These are phyloP conservation scores for Mycena metata DNA, from an alignment of 768 basidiomycete genomes.

Conservation along the genomic window DNA sequence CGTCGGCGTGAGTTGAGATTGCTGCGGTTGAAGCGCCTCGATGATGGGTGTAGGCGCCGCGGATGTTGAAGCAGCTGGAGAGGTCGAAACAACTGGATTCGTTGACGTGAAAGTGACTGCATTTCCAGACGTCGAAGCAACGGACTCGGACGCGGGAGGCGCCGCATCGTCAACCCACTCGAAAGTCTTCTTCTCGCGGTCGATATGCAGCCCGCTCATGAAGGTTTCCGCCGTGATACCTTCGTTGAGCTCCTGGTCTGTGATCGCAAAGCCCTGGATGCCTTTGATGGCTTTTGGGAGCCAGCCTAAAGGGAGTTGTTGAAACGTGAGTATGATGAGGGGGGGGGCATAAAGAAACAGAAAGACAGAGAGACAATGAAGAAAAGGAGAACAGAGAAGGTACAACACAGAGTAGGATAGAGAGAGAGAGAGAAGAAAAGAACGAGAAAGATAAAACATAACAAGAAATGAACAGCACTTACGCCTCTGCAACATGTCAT, in stretches of 20 bases:
- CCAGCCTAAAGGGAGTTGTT: conserved; percentile 23
- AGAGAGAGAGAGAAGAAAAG: conserved; percentile 1
- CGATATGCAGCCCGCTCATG: conserved; percentile 27
- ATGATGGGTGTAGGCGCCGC: neutral
- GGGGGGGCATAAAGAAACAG: no score
- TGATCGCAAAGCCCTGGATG: conserved; percentile 36
- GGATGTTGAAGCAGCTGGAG: neutral
- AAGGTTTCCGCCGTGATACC: conserved; percentile 35
- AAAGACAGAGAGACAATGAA: neutral
- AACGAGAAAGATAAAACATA: neutral
- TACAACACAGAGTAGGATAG: no score
- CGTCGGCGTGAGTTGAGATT: neutral
- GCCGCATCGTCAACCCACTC: conserved; percentile 32
- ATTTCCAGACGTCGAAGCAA: no score
- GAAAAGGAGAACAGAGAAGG: no score
- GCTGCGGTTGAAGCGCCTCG: neutral
- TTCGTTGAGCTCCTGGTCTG: conserved; percentile 33
- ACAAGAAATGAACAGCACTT: no score
- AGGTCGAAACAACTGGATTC: neutral
- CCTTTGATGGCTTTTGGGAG: conserved; percentile 37
- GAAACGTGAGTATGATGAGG: no score
- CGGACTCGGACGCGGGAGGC: neutral
- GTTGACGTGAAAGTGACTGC: no score
- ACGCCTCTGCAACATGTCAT: conserved; percentile 36
- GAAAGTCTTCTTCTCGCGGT: conserved; percentile 34